Evolutionary conservation across 2,329 filamentous ascomycete species (phyloP).

Genomic region (Rhexocercosporidium sp.): DNA sequence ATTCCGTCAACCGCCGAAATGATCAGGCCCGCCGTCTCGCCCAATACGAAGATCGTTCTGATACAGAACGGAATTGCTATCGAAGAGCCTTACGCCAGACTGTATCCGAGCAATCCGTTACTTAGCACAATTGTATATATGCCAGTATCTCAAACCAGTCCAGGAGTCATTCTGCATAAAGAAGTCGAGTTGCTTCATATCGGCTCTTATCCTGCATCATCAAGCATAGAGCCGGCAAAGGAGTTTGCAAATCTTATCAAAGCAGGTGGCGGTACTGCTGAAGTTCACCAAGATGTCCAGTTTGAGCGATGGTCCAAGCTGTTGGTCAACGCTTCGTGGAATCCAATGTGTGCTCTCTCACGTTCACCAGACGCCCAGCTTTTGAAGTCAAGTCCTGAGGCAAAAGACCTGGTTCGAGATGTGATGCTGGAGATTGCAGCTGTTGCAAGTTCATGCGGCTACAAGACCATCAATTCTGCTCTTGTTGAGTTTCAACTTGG

Average conservation of each 20-base stretch:
- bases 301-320: slow-evolving; percentile 64
- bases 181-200: slow-evolving; percentile 60
- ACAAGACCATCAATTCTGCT: slow-evolving; percentile 54
- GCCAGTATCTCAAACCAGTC: slow-evolving; percentile 54
- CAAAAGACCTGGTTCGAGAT: slow-evolving; percentile 55
- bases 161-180: slow-evolving; percentile 55
- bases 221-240: slow-evolving; percentile 17
- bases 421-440: slow-evolving; percentile 59
- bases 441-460: slow-evolving; percentile 59
- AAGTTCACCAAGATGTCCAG: slow-evolving; percentile 60
- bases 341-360: slow-evolving; percentile 62
- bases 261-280: slow-evolving; percentile 50
- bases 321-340: slow-evolving; percentile 65
- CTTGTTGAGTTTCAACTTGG: slow-evolving; percentile 36
- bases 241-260: slow-evolving; percentile 38
- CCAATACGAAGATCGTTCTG: slow-evolving; percentile 58
- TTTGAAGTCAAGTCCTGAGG: slow-evolving; percentile 52
- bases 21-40: slow-evolving; percentile 44
- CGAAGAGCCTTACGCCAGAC: slow-evolving; percentile 56
- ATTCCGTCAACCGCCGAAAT: slow-evolving; percentile 27
- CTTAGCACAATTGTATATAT: slow-evolving; percentile 59
- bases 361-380: slow-evolving; percentile 54
- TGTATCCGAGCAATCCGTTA: slow-evolving; percentile 57
- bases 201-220: slow-evolving; percentile 38
- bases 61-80: slow-evolving; percentile 67